Conservation (phyloP, 495 filamentous ascomycete genomes). For the Xylona heveae region DNA sequence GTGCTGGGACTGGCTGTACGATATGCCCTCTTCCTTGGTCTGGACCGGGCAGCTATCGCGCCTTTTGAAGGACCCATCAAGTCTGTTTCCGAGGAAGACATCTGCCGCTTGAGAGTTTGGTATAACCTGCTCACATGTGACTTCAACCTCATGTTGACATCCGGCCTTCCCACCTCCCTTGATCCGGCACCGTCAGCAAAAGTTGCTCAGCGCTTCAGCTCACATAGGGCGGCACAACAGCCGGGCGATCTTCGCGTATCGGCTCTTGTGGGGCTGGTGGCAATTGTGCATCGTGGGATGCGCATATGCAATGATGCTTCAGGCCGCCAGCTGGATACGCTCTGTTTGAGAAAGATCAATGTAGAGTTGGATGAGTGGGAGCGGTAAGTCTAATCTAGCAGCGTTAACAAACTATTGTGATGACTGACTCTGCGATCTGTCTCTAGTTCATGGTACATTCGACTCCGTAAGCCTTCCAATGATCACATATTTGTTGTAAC, state of each 20-base stretch:
- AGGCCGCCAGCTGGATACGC: conserved; percentile 5
- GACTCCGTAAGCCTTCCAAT: too few relatives aligned
- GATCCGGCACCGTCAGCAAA: conserved; percentile 5
- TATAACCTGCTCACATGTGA: conserved; percentile 9
- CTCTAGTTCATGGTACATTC: too few relatives aligned
- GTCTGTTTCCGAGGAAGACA: conserved; percentile 2
- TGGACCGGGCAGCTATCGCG: conserved; percentile 5
- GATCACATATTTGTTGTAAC: too few relatives aligned
- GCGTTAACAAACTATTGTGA: too few relatives aligned
- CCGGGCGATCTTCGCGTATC: conserved; percentile 7
- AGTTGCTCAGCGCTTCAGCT: conserved; percentile 5
- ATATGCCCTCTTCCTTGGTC: conserved; percentile 8
- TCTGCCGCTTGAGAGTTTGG: conserved; percentile 6
- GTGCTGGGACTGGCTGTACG: conserved; percentile 9
- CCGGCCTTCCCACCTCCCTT: conserved; percentile 8
- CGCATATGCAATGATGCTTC: conserved; percentile 7
- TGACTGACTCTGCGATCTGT: too few relatives aligned
- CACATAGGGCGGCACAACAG: too few relatives aligned
- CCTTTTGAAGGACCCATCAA: conserved; percentile 2
- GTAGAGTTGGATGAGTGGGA: conserved; percentile 8
- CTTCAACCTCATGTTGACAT: conserved; percentile 10
- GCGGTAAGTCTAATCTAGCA: conserved; percentile 2
- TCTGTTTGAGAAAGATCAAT: conserved; percentile 4
- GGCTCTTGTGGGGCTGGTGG: conserved; percentile 8
- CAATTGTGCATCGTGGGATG: conserved; percentile 7